phyloP scores from a whole-genome alignment of 2,329 filamentous ascomycete genomes.

The Cladosporium phlei region DNA sequence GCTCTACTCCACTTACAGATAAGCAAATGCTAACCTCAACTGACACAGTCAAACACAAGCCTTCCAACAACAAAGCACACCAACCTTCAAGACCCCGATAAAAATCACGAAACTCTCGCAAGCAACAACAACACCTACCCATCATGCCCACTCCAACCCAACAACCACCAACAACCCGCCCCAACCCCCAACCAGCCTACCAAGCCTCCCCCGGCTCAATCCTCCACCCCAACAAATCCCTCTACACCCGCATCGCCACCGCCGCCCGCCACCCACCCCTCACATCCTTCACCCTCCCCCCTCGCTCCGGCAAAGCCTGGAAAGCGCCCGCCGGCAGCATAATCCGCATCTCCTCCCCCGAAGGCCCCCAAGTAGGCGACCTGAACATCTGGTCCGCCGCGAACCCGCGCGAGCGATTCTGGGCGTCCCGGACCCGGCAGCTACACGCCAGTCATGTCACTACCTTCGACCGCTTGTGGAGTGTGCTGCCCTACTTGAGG shows the following conservation, averaged over 20 bases:
- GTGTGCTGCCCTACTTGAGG: conserved; percentile 68
- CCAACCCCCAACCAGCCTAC: conserved; percentile 30
- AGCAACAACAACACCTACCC: too few relatives aligned
- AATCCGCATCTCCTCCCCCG: conserved; percentile 68
- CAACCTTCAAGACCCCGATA: background rate
- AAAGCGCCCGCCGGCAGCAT: conserved; percentile 63
- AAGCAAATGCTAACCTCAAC: too few relatives aligned
- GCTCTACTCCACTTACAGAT: too few relatives aligned
- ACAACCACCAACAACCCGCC: background rate
- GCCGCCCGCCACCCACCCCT: conserved; percentile 20
- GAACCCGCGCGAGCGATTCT: conserved; percentile 76
- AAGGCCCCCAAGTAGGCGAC: conserved; percentile 77
- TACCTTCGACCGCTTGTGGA: conserved; percentile 71
- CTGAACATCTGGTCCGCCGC: conserved; percentile 75
- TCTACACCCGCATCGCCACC: conserved; percentile 26
- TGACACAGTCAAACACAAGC: too few relatives aligned
- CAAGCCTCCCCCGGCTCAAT: conserved; percentile 27
- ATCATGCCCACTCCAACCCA: background rate
- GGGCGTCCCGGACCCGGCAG: conserved; percentile 74
- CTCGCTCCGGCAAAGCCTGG: conserved; percentile 71
- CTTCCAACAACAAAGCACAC: too few relatives aligned
- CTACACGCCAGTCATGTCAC: conserved; percentile 71
- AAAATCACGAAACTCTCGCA: too few relatives aligned
- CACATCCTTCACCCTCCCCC: conserved; percentile 52
- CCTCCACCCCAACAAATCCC: conserved; percentile 24